A percentile compares a stretch with the other conserved stretches of the same genome.
phyloP scores from a whole-genome alignment of 2,329 filamentous ascomycete genomes.

The Tolypocladium cylindrosporum region DNA sequence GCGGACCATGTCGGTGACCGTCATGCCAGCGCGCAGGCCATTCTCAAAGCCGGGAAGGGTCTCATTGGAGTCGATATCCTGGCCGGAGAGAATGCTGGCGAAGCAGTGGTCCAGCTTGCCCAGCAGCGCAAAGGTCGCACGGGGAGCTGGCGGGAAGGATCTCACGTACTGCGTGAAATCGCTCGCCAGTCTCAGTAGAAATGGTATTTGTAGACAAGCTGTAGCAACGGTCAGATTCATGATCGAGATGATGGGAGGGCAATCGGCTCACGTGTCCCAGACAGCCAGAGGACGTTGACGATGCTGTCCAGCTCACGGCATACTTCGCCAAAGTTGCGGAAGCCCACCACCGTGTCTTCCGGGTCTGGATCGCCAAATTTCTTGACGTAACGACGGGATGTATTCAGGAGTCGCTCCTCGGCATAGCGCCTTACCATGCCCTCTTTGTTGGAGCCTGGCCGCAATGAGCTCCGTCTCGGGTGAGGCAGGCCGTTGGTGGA shows the following conservation, averaged over 20 bases:
- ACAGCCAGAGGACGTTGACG: slow-evolving; percentile 76
- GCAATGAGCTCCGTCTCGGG: slow-evolving; percentile 41
- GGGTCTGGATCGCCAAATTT: slow-evolving; percentile 39
- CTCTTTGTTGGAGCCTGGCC: slow-evolving; percentile 49
- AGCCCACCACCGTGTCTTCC: slow-evolving; percentile 39
- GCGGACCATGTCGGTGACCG: slow-evolving; percentile 75
- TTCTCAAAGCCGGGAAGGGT: slow-evolving; percentile 60
- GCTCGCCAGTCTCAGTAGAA: slow-evolving; percentile 68
- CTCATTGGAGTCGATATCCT: slow-evolving; percentile 55
- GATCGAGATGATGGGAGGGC: not conserved
- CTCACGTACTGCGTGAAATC: slow-evolving; percentile 63
- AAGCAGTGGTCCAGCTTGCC: slow-evolving; percentile 79
- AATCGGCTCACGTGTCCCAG: slow-evolving; percentile 62
- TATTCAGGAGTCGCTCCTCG: slow-evolving; percentile 39
- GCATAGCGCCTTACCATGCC: slow-evolving; percentile 49
- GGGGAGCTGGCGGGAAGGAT: slow-evolving; percentile 53
- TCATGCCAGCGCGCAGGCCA: slow-evolving; percentile 55
- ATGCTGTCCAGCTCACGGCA: slow-evolving; percentile 65
- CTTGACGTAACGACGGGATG: slow-evolving; percentile 50
- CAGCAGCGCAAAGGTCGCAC: slow-evolving; percentile 60
- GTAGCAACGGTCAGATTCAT: not conserved
- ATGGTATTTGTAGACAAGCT: slow-evolving; percentile 76
- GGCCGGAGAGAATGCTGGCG: slow-evolving; percentile 59
- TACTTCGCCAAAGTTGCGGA: slow-evolving; percentile 56
- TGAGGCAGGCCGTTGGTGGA: slow-evolving; percentile 37